Evolutionary conservation across 192 early-diverging fungal species (phyloP).

Genomic region (Coemansia sp.): DNA sequence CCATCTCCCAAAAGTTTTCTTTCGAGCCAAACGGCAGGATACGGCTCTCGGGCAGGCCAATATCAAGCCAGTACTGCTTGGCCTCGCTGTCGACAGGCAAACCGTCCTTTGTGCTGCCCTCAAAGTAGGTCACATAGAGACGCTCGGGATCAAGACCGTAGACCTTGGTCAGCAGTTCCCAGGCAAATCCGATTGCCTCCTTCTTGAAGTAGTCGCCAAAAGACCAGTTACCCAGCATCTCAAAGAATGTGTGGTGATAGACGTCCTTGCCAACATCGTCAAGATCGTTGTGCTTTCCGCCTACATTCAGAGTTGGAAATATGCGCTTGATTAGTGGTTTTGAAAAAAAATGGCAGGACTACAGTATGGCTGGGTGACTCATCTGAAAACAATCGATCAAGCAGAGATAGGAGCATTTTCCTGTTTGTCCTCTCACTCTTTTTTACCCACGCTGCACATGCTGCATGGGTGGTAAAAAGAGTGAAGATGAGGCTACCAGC

Average conservation of each 20-base stretch:
- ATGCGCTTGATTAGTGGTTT: not conserved
- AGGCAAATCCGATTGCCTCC: slow-evolving; percentile 87
- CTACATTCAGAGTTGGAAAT: slow-evolving; percentile 35
- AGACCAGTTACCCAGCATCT: slow-evolving; percentile 99
- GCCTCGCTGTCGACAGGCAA: slow-evolving; percentile 86
- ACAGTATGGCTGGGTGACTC: not conserved
- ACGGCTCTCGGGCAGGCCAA: slow-evolving; percentile 79
- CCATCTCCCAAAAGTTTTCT: slow-evolving; percentile 99
- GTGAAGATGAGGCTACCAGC: no score
- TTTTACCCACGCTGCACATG: not conserved
- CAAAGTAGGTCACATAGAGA: slow-evolving; percentile 97
- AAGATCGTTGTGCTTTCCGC: slow-evolving; percentile 98
- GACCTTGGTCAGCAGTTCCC: slow-evolving; percentile 89
- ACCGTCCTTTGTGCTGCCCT: slow-evolving; percentile 77
- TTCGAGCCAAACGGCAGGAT: slow-evolving; percentile 85
- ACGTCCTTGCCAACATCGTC: slow-evolving; percentile 98
- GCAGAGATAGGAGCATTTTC: slow-evolving; percentile 6
- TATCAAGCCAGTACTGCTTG: slow-evolving; percentile 86
- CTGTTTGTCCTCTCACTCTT: not conserved
- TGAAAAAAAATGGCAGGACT: not conserved
- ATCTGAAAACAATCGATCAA: not conserved
- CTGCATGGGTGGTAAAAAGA: slow-evolving; percentile 2
- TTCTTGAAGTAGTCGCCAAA: slow-evolving; percentile 99
- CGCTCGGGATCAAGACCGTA: slow-evolving; percentile 79
- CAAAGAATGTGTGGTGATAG: slow-evolving; percentile 99